Evolutionary conservation across 2,329 filamentous ascomycete genomes (phyloP), one percentile per base, ranked within the genome.

Genomic region (Hypoxylon sp.): DNA sequence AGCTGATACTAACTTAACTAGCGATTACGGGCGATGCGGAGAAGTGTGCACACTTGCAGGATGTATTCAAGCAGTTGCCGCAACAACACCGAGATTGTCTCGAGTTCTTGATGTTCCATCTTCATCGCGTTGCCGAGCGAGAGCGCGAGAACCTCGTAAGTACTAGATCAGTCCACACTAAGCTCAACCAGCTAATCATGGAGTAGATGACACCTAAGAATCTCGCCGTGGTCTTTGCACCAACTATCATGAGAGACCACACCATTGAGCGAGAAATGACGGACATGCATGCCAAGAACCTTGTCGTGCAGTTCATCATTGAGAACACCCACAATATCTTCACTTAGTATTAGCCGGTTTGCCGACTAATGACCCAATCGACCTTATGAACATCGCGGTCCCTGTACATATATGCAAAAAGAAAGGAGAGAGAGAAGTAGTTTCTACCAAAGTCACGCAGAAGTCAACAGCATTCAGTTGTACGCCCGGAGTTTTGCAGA

Each of bases 261-360:
- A 95, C 91, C 74, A 87, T 98, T 66, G 93, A 97, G 78, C 90
- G 94, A 66, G 96, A 99, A 79, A 96, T 99, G 89, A 95, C 90
- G 29, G 96, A 99, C 77, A 97, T 97, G 85, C 92, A 96, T 77
- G 87, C 90, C 72, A 97, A 98, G 85, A 97, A 97, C 73, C 86
- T 91, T 69, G 93, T 93, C 5, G 90, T 98, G 71, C 94, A 97
- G 81, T 97, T 96, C 74, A 85, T 99, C 75, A 91, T 98, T 70
- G 95, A 98, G 78, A 91, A 97, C 78, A 94, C 91, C 77, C 87
- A 93, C 74, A 87, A 86, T 71, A 91, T 97, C 65, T 98, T 97
- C 77, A 82, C 83, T 61, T 85, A 87, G 62, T 74, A 64, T 47
- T 30, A 52, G 48, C 60, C 52, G 30, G 45, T 30, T 50, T 21